Base-by-base conservation (phyloP, 768 basidiomycete species). In the Cystofilobasidium bisporidii region DNA sequence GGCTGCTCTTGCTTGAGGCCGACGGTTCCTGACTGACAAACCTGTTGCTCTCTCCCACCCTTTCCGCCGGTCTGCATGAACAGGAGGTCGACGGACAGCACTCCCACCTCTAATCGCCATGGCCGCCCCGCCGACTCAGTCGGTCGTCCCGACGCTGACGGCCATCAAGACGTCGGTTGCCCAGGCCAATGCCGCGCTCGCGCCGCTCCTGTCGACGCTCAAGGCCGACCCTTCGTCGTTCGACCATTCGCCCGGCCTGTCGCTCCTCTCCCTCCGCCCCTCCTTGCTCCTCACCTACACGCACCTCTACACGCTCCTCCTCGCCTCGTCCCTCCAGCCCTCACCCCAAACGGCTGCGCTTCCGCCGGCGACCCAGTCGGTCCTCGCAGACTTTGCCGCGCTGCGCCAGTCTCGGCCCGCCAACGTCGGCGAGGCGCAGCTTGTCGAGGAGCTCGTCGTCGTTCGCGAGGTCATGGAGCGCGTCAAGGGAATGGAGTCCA, bases 381-480 rank as follows among this genome's bases (percentile, higher is more conserved):
- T 71, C 15, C 64, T 75, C 59, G 59, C 60, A 36, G 72, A 72
- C 55, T 58, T 71, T 45, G 43, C 71, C 17, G 55, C 71, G 12
- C 28, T 48, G 3, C 55, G 70, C 10, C 43, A n/a, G n/a, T 59
- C 9, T 47, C 60, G 55, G 11, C 24, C 22, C 8, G 50, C 36
- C n/a, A 58, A 33, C 11, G 66, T 61, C 1, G 24, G 72, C 38
- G 55, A 72, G 33, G 57, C 63, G 22, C 89, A 93, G 75, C 73
- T 89, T 9, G 85, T 91, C 10, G 87, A 89, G 72, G 83, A 84
- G 0, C 82, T 91, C 80, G 81, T 93, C 38, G 85, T 94, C 74
- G 82, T 83, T 24, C 84, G 91, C 17, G 79, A 92, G 53, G 84
- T 90, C 12, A 82, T 98, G 55, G 96, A 99, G 75, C 97, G 96